Conservation (phyloP, 129 eudicot species). For the Helichrysum umbraculigerum region DNA sequence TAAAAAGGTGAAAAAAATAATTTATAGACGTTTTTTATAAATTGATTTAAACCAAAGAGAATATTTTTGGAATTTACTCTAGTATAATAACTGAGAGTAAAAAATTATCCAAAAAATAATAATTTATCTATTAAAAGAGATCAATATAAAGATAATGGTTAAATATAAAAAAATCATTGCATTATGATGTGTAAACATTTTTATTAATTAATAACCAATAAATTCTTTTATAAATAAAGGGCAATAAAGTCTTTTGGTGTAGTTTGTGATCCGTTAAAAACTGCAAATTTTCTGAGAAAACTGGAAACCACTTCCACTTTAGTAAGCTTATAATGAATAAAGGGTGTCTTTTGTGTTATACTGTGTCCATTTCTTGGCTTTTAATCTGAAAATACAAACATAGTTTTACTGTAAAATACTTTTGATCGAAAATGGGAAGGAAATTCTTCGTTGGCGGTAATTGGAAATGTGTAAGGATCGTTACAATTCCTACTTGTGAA, state of each 20-base stretch:
- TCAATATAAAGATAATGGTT: too few species aligned
- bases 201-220: too few species aligned
- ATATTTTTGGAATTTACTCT: too few species aligned
- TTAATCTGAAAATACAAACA: background rate
- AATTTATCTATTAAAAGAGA: too few species aligned
- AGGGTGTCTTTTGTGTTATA: constrained; percentile 8
- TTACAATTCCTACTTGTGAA: background rate
- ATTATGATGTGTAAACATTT: too few species aligned
- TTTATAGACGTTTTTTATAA: too few species aligned
- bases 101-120: too few species aligned
- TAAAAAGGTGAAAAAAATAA: too few species aligned
- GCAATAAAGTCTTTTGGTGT: background rate
- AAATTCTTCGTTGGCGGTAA: constrained; percentile 8
- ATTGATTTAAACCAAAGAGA: too few species aligned
- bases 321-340: constrained; percentile 20
- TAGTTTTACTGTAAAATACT: background rate
- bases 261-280: constrained; percentile 31
- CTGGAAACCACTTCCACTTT: constrained; percentile 8
- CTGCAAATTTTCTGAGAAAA: constrained; percentile 25
- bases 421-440: background rate
- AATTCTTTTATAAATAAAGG: background rate
- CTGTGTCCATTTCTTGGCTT: constrained; percentile 1
- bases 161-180: too few species aligned
- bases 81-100: too few species aligned
- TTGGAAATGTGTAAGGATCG: constrained; percentile 9